phyloP scores from a whole-genome alignment of 306 rosid genomes.

The Spatholobus suberectus region DNA sequence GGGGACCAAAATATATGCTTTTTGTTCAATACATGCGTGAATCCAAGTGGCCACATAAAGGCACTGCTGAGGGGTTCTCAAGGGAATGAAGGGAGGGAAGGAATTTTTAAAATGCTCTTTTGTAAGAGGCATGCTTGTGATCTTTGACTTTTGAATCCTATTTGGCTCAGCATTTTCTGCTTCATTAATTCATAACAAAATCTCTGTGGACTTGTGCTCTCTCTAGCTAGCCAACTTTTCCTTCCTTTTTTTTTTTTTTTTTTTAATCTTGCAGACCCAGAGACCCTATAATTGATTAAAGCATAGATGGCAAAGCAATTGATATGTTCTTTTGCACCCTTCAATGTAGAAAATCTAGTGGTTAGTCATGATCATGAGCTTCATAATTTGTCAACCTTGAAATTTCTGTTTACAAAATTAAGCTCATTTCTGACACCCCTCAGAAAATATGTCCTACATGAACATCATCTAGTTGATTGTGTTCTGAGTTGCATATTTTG shows the following conservation, averaged over 20 bases:
- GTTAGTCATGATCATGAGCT: background rate
- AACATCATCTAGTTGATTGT: slow-evolving; percentile 9
- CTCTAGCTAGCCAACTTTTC: background rate
- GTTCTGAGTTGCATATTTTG: background rate
- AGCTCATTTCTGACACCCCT: background rate
- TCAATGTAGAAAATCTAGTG: background rate
- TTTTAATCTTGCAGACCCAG: background rate
- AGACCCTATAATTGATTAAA: background rate
- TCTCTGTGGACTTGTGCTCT: background rate
- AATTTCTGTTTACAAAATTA: background rate
- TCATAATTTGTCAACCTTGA: background rate
- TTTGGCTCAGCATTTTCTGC: background rate
- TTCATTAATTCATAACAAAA: background rate
- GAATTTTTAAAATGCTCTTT: background rate
- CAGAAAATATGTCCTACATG: background rate
- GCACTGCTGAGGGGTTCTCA: background rate
- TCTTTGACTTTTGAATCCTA: background rate
- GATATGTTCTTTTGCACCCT: slow-evolving; percentile 23
- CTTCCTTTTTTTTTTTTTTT: too few relatives aligned
- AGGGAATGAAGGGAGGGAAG: background rate
- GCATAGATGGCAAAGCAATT: slow-evolving; percentile 27
- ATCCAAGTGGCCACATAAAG: background rate
- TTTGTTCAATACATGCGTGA: background rate
- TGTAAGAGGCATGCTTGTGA: background rate
- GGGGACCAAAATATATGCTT: slow-evolving; percentile 6